phyloP scores from a whole-genome alignment of 2,329 filamentous ascomycete genomes.

The Truncatella angustata region DNA sequence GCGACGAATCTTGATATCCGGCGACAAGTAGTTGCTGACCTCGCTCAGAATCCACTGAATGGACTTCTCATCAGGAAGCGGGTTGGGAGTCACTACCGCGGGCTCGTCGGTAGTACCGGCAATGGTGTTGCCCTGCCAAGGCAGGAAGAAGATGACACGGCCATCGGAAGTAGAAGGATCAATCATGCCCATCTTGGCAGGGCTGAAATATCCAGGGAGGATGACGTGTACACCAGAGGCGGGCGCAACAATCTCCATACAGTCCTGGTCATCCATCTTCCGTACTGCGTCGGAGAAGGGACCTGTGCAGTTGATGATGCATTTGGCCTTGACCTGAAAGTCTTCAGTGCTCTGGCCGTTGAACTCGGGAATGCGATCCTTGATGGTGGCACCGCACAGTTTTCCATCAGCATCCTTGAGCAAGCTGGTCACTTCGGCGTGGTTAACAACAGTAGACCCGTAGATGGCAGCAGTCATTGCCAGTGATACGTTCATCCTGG shows the following conservation, averaged over 20 bases:
- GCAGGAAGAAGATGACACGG: constrained; percentile 88
- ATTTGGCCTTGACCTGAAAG: constrained; percentile 73
- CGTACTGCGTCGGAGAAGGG: constrained; percentile 84
- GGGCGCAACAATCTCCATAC: constrained; percentile 78
- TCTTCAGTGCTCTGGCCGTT: constrained; percentile 61
- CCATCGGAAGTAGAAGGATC: constrained; percentile 86
- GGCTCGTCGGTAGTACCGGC: constrained; percentile 84
- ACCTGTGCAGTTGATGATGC: constrained; percentile 84
- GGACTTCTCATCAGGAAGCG: constrained; percentile 76
- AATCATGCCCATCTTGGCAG: constrained; percentile 82
- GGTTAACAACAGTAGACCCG: constrained; percentile 78
- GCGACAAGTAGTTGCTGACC: constrained; percentile 76
- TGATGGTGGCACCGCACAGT: constrained; percentile 71
- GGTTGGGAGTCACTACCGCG: constrained; percentile 69
- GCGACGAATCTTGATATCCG: constrained; percentile 80
- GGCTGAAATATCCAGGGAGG: constrained; percentile 83
- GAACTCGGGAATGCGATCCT: constrained; percentile 66
- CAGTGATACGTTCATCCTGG: constrained; percentile 85
- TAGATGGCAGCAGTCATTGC: constrained; percentile 89
- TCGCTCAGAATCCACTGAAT: constrained; percentile 87
- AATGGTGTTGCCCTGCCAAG: constrained; percentile 91
- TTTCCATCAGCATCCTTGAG: constrained; percentile 72
- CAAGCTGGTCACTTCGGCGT: constrained; percentile 75
- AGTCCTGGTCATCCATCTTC: constrained; percentile 74
- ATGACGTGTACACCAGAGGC: constrained; percentile 85